A percentile compares a stretch with the other conserved stretches of the same genome.
Evolutionary conservation across 306 rosid genomes (phyloP).

Genomic region (Nissolia schottii): DNA sequence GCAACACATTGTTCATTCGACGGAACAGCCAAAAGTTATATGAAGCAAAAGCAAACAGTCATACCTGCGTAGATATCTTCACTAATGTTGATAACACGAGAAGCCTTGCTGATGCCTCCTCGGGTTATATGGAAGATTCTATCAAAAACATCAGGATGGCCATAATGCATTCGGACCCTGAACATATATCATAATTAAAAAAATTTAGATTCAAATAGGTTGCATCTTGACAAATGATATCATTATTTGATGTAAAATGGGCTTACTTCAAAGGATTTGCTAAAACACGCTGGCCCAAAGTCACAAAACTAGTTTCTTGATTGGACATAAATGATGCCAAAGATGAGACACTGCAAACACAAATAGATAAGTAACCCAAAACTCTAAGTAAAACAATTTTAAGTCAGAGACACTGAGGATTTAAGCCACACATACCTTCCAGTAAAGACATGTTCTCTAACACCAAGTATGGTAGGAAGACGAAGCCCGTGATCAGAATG

Average conservation of each 20-base stretch:
- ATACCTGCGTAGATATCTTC: slow-evolving; percentile 89
- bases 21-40: not conserved
- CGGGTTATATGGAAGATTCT: slow-evolving; percentile 90
- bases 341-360: slow-evolving; percentile 77
- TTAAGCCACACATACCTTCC: slow-evolving; percentile 56
- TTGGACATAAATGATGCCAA: slow-evolving; percentile 87
- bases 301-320: slow-evolving; percentile 92
- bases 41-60: not conserved
- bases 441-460: slow-evolving; percentile 90
- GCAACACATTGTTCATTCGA: not conserved
- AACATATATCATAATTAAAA: slow-evolving; percentile 21
- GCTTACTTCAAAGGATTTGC: slow-evolving; percentile 94
- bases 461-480: slow-evolving; percentile 84
- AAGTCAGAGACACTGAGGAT: not conserved
- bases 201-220: not conserved
- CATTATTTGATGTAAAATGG: slow-evolving; percentile 1
- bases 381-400: not conserved
- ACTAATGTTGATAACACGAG: slow-evolving; percentile 88
- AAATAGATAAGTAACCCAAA: not conserved
- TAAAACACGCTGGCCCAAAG: slow-evolving; percentile 91
- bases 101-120: slow-evolving; percentile 97
- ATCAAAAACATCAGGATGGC: slow-evolving; percentile 97
- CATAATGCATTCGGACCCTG: slow-evolving; percentile 98
- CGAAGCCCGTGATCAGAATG: slow-evolving; percentile 71
- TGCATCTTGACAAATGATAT: slow-evolving; percentile 10